Conservation (phyloP, 192 early-diverging fungal genomes). For the Backusella psychrophila region DNA sequence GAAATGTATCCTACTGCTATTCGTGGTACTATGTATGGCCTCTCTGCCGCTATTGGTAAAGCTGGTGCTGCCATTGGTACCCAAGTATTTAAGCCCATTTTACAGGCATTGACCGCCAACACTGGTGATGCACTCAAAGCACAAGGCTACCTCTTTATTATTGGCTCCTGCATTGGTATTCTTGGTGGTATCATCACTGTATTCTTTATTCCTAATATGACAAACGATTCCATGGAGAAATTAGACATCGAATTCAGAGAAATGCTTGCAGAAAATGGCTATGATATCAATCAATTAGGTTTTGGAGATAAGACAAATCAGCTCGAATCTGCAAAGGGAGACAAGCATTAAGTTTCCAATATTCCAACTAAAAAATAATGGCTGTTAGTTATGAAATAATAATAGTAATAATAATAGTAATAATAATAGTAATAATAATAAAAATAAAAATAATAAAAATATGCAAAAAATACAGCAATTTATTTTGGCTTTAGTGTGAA, state of each 20-base stretch:
- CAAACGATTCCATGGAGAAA: constrained; percentile 39
- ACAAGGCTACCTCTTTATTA: constrained; percentile 44
- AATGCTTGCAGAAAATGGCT: constrained; percentile 46
- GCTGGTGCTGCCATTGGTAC: constrained; percentile 46
- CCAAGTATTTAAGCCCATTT: constrained; percentile 41
- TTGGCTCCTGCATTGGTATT: constrained; percentile 45
- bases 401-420: no score
- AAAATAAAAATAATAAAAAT: no score
- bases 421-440: no score
- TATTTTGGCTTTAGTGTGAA: no score
- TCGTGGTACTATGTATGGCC: constrained; percentile 49
- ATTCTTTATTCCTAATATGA: constrained; percentile 49
- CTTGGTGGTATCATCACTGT: constrained; percentile 44
- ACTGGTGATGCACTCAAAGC: constrained; percentile 32
- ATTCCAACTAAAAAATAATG: no score
- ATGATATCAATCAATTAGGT: constrained; percentile 32
- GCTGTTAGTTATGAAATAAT: no score
- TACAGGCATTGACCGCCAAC: constrained; percentile 24
- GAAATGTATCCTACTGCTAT: constrained; percentile 55
- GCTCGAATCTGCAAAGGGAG: neutral
- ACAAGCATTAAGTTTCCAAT: neutral
- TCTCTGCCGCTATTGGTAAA: constrained; percentile 48
- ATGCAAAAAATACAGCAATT: no score
- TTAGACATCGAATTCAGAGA: constrained; percentile 47
- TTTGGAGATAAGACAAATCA: neutral